phyloP scores from a whole-genome alignment of 179 eudicot species.

The Spergularia azorica region DNA sequence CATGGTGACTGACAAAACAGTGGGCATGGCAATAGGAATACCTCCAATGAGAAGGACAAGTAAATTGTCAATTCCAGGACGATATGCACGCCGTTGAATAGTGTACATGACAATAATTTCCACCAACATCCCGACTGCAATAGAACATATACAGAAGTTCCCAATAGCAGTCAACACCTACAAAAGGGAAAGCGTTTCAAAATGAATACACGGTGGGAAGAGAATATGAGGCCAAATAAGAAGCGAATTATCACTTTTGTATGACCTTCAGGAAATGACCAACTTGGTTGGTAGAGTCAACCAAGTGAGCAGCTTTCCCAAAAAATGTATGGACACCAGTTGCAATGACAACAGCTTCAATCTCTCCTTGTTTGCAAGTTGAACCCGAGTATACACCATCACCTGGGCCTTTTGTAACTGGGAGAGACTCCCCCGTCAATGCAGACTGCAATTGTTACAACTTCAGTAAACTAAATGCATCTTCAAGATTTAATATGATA shows the following conservation, averaged over 20 bases:
- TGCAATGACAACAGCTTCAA: slow-evolving; percentile 87
- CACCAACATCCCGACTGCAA: slow-evolving; percentile 80
- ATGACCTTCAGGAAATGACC: slow-evolving; percentile 89
- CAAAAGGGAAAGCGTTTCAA: slow-evolving; percentile 6
- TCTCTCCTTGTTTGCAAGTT: slow-evolving; percentile 92
- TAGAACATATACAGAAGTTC: slow-evolving; percentile 92
- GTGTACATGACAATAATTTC: slow-evolving; percentile 91
- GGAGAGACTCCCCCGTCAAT: slow-evolving; percentile 86
- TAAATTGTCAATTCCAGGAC: slow-evolving; percentile 91
- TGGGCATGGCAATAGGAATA: slow-evolving; percentile 96
- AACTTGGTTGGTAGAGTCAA: slow-evolving; percentile 81
- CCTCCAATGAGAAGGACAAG: slow-evolving; percentile 95
- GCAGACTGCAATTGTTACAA: slow-evolving; percentile 59
- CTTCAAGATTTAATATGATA: background rate
- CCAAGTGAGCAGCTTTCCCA: slow-evolving; percentile 95
- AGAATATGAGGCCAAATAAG: background rate
- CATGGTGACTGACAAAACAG: slow-evolving; percentile 94
- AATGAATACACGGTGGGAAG: background rate
- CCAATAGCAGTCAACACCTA: slow-evolving; percentile 93
- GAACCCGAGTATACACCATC: slow-evolving; percentile 93
- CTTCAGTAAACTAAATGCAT: slow-evolving; percentile 10
- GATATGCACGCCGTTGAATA: slow-evolving; percentile 72
- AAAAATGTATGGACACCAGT: slow-evolving; percentile 96
- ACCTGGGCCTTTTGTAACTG: slow-evolving; percentile 89
- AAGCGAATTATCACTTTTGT: background rate